Percentiles rank a stretch among this genome's conserved stretches.
Conservation (phyloP, 2,329 filamentous ascomycete species). For the Colletotrichum sp. region DNA sequence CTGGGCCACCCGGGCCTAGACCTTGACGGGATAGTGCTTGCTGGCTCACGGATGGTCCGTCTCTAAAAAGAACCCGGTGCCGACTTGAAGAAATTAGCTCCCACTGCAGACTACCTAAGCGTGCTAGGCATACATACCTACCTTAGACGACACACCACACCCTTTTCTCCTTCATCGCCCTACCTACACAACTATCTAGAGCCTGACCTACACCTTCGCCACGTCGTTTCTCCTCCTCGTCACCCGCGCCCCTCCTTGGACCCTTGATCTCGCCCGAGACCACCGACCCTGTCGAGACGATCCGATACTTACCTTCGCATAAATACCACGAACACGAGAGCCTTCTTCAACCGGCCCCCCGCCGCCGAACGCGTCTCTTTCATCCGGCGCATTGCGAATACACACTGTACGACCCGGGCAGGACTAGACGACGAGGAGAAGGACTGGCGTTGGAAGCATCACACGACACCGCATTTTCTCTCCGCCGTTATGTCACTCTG, state of each 20-base stretch:
- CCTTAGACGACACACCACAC: constrained; percentile 1
- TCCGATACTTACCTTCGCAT: background rate
- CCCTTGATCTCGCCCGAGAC: background rate
- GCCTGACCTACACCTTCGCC: constrained; percentile 3
- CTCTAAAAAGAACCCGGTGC: constrained; percentile 10
- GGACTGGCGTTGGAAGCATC: background rate
- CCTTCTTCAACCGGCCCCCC: background rate
- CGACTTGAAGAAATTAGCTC: constrained; percentile 8
- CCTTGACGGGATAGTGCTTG: constrained; percentile 15
- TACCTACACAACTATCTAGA: background rate
- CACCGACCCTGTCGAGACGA: background rate
- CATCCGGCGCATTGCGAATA: background rate
- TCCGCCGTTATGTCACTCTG: constrained; percentile 2
- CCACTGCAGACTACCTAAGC: background rate
- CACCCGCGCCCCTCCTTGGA: background rate
- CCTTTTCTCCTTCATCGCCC: background rate
- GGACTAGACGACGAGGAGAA: background rate
- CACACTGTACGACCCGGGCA: background rate
- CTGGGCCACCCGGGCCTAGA: constrained; percentile 7
- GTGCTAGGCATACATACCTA: background rate
- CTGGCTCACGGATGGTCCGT: constrained; percentile 1
- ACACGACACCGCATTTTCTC: background rate
- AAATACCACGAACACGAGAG: background rate
- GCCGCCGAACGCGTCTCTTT: background rate
- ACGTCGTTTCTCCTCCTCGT: constrained; percentile 11